Percentiles rank a stretch among this genome's conserved stretches.
Conservation (phyloP, 345 rosid genomes). For the Psidium guajava region DNA sequence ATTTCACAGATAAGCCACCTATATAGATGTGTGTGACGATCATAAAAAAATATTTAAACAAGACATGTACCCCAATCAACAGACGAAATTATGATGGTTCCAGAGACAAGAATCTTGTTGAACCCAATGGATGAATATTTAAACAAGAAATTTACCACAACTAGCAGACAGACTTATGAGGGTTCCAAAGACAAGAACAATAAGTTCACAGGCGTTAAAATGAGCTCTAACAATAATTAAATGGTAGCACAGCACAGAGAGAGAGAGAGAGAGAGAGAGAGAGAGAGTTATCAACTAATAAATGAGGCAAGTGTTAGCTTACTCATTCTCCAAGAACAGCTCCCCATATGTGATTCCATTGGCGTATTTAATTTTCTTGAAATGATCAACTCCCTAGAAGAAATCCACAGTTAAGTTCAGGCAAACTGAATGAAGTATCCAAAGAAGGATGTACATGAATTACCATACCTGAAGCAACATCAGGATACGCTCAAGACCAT, state of each 20-base stretch:
- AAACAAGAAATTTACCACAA: neutral
- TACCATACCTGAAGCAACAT: conserved; percentile 87
- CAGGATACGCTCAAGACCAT: conserved; percentile 94
- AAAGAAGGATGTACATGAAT: conserved; percentile 2
- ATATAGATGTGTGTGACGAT: neutral
- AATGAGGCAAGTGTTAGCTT: conserved; percentile 7
- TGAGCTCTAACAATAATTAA: neutral
- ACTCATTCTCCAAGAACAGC: conserved; percentile 94
- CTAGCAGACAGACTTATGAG: neutral
- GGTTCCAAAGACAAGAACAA: neutral
- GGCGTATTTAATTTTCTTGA: conserved; percentile 85
- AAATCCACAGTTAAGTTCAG: conserved; percentile 11
- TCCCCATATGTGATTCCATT: conserved; percentile 96
- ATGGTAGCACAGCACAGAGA: neutral
- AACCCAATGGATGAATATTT: neutral
- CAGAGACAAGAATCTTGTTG: neutral
- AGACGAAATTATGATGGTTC: neutral
- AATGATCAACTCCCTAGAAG: conserved; percentile 92
- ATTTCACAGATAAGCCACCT: neutral
- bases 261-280: neutral
- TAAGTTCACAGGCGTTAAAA: neutral
- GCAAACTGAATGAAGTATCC: conserved; percentile 3
- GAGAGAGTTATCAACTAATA: neutral
- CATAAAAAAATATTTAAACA: neutral
- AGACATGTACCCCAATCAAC: neutral